Percentiles rank a stretch among this genome's conserved stretches.
Evolutionary conservation across 192 early-diverging fungal species (phyloP).

Genomic region (Chytriomyces hyalinus): DNA sequence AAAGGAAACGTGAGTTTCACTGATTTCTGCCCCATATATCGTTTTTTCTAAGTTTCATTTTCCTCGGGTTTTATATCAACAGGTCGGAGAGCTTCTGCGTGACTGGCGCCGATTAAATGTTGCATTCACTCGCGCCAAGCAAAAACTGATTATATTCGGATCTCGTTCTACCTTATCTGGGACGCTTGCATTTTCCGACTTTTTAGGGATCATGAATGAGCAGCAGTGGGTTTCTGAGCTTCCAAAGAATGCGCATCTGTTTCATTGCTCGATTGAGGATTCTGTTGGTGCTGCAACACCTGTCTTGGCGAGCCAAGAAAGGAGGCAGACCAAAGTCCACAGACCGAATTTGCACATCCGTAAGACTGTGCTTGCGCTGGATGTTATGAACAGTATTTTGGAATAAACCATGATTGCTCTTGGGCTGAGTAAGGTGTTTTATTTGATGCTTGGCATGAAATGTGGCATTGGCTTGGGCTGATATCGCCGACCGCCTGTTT

Average conservation of each 20-base stretch:
- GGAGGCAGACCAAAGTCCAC: too few relatives aligned
- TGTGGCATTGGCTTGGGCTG: too few relatives aligned
- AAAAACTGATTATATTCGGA: slow-evolving; percentile 89
- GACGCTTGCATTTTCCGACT: slow-evolving; percentile 37
- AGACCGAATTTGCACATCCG: too few relatives aligned
- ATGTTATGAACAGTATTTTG: too few relatives aligned
- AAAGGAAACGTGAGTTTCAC: slow-evolving; percentile 57
- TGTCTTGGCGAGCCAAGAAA: too few relatives aligned
- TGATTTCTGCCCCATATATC: background rate
- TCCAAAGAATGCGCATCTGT: slow-evolving; percentile 20
- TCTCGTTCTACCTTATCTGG: slow-evolving; percentile 70
- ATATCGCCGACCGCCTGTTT: too few relatives aligned
- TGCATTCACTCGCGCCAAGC: slow-evolving; percentile 86
- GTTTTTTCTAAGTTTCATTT: background rate
- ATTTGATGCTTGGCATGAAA: too few relatives aligned
- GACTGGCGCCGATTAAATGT: slow-evolving; percentile 96
- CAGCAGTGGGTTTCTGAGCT: slow-evolving; percentile 36
- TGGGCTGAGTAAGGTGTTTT: too few relatives aligned
- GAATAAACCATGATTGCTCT: too few relatives aligned
- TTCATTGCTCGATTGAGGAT: background rate
- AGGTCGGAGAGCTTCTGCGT: slow-evolving; percentile 82
- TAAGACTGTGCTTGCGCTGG: too few relatives aligned
- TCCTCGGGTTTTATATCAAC: background rate
- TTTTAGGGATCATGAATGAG: slow-evolving; percentile 37
- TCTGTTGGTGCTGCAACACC: too few relatives aligned